Evolutionary conservation across 208 protist species (phyloP).

Genomic region (Angomonas ambiguus): DNA sequence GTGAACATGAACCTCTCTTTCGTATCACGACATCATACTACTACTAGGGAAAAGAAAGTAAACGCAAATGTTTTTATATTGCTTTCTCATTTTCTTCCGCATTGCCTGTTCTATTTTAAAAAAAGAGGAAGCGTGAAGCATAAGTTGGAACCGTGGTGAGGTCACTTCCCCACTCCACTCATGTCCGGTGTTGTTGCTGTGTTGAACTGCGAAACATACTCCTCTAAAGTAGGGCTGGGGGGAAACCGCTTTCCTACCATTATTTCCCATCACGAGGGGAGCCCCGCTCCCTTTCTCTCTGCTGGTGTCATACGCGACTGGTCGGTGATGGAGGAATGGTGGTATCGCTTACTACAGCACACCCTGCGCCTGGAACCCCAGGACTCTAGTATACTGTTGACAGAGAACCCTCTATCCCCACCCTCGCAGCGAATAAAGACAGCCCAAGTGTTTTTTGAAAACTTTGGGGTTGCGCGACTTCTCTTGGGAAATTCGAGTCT

Average conservation of each 20-base stretch:
- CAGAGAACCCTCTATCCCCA: constrained; percentile 96
- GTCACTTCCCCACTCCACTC: neutral
- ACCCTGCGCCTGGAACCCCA: constrained; percentile 97
- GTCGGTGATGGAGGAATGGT: constrained; percentile 97
- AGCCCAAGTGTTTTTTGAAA: constrained; percentile 99
- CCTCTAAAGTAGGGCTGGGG: neutral
- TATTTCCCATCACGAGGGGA: neutral
- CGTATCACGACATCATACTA: too few relatives aligned
- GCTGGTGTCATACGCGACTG: constrained; percentile 95
- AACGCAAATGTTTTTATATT: too few relatives aligned
- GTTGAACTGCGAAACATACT: neutral
- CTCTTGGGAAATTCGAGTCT: constrained; percentile 98
- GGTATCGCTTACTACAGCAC: constrained; percentile 96
- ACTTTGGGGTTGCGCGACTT: constrained; percentile 97
- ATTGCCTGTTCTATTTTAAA: neutral
- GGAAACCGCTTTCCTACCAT: neutral
- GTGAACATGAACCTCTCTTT: neutral
- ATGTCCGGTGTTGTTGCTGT: constrained; percentile 2
- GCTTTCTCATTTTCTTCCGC: neutral
- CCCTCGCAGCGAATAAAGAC: constrained; percentile 97
- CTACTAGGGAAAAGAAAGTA: too few relatives aligned
- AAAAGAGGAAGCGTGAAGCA: too few relatives aligned
- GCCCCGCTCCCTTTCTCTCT: constrained; percentile 33
- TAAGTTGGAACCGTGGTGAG: too few relatives aligned
- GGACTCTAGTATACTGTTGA: constrained; percentile 96